These are phyloP conservation scores for Phialemoniopsis sp. DNA, from an alignment of 2,329 filamentous ascomycete genomes.

Conservation along the genomic window DNA sequence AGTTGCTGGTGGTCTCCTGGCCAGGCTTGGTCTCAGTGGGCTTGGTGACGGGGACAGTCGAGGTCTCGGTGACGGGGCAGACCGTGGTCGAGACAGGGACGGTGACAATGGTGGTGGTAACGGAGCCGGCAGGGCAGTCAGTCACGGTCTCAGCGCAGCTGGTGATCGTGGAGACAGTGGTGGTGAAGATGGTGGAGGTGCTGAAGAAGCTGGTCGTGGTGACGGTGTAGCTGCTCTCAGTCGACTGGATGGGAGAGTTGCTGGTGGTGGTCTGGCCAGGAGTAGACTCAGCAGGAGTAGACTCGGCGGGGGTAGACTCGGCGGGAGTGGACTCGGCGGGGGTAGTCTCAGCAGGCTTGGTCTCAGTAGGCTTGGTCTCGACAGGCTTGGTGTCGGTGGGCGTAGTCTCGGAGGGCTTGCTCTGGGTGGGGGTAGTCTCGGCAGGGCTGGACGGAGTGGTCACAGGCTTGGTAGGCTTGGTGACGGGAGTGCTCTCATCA, in stretches of 20 bases:
- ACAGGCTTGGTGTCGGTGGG: too few relatives aligned
- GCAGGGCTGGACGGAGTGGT: background rate
- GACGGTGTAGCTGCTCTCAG: slow-evolving; percentile 8
- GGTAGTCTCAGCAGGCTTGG: too few relatives aligned
- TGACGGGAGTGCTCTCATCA: background rate
- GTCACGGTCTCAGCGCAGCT: slow-evolving; percentile 39
- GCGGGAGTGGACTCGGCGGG: too few relatives aligned
- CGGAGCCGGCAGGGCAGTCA: slow-evolving; percentile 46
- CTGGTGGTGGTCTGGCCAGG: too few relatives aligned
- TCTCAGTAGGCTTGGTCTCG: too few relatives aligned
- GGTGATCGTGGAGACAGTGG: slow-evolving; percentile 43
- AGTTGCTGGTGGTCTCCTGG: slow-evolving; percentile 31
- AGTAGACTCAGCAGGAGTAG: too few relatives aligned
- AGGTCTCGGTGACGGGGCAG: slow-evolving; percentile 56
- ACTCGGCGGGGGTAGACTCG: too few relatives aligned
- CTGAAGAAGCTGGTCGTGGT: slow-evolving; percentile 10
- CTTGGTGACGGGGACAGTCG: slow-evolving; percentile 25
- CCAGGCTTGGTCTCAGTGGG: slow-evolving; percentile 9
- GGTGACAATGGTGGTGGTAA: slow-evolving; percentile 43
- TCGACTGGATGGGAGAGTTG: too few relatives aligned
- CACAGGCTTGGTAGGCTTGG: slow-evolving; percentile 6
- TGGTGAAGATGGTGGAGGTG: slow-evolving; percentile 38
- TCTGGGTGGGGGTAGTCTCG: background rate
- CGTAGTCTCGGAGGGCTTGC: too few relatives aligned
- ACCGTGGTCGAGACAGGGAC: slow-evolving; percentile 56